Evolutionary conservation across 169 alveolate genomes (phyloP), one percentile per base, ranked within the genome.

Genomic region (Eimeria praecox): DNA sequence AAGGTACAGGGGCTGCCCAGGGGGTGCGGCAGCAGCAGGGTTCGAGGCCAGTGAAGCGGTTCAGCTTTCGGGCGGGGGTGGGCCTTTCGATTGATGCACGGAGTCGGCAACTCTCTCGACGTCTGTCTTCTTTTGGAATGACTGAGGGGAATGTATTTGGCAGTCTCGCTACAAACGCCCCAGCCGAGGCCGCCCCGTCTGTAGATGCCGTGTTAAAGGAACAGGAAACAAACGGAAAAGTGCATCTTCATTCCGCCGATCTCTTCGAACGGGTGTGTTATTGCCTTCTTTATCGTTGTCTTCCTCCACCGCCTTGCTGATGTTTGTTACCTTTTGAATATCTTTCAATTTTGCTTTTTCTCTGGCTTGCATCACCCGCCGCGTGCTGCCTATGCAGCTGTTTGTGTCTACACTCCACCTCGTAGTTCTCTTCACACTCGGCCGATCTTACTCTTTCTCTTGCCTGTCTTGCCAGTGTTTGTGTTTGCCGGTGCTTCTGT

Each of bases 231-330:
- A n/a, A 54, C 35, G 95, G 83, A 0, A 54, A 83, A 30, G 56
- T 83, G 40, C 95, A 92, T 35, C 91, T 92, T 24, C 95, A 92
- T 64, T 92, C 95, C 24, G 95, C 95, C 3, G 95, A 92, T 54
- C 95, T 92, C 56, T 92, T 92, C 40, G 95, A 92, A 33, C 83
- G 95, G 59, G 95, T 92, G 20, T 42, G 95, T 27, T n/a, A n/a
- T n/a, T n/a, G n/a, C n/a, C n/a, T n/a, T n/a, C n/a, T n/a, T n/a
- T n/a, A n/a, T n/a, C n/a, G n/a, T n/a, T n/a, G n/a, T n/a, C n/a
- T n/a, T n/a, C n/a, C n/a, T n/a, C 30, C 20, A 5, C 30, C 20
- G 73, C 30, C 75, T n/a, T n/a, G n/a, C n/a, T n/a, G n/a, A n/a
- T n/a, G n/a, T n/a, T n/a, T n/a, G n/a, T n/a, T n/a, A n/a, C n/a